Conservation (phyloP, 1,284 basidiomycete species). For the Sporisorium scitamineum region DNA sequence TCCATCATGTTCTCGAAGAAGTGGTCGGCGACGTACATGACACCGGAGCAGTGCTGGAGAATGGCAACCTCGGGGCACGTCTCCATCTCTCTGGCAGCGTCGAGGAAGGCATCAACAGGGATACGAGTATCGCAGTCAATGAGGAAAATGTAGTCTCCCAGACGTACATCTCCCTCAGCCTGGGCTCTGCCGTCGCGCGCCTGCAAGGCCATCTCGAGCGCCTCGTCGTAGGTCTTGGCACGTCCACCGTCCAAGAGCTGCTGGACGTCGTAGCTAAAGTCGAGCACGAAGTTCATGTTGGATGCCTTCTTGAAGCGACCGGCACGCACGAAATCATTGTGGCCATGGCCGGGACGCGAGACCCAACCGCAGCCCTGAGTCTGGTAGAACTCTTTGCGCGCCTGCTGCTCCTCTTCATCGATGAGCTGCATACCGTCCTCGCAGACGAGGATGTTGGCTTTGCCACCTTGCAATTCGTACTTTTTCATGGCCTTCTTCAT, state of each 20-base stretch:
- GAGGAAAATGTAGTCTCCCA: conserved; percentile 52
- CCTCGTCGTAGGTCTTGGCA: conserved; percentile 31
- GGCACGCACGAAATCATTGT: conserved; percentile 79
- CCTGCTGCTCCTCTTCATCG: conserved; percentile 75
- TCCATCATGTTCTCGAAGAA: conserved; percentile 89
- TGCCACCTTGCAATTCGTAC: conserved; percentile 85
- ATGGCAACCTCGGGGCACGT: conserved; percentile 82
- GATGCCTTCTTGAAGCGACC: conserved; percentile 90
- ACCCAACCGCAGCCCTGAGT: conserved; percentile 83
- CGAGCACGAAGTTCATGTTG: conserved; percentile 90
- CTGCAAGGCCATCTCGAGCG: conserved; percentile 71
- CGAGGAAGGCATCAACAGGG: conserved; percentile 84
- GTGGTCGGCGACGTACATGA: conserved; percentile 85
- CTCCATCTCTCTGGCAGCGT: conserved; percentile 82
- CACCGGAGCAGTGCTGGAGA: conserved; percentile 82
- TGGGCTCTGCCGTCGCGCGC: conserved; percentile 52
- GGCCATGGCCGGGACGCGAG: conserved; percentile 79
- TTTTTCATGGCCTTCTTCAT: conserved; percentile 88
- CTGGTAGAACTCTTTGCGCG: conserved; percentile 80
- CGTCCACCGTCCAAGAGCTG: conserved; percentile 74
- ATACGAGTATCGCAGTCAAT: conserved; percentile 83
- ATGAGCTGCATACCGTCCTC: conserved; percentile 81
- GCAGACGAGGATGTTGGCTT: conserved; percentile 80
- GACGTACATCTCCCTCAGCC: conserved; percentile 65
- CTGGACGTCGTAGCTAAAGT: conserved; percentile 83